Percentiles rank a stretch among this genome's conserved stretches.
Conservation (phyloP, 345 rosid species). For the Barbarea vulgaris region DNA sequence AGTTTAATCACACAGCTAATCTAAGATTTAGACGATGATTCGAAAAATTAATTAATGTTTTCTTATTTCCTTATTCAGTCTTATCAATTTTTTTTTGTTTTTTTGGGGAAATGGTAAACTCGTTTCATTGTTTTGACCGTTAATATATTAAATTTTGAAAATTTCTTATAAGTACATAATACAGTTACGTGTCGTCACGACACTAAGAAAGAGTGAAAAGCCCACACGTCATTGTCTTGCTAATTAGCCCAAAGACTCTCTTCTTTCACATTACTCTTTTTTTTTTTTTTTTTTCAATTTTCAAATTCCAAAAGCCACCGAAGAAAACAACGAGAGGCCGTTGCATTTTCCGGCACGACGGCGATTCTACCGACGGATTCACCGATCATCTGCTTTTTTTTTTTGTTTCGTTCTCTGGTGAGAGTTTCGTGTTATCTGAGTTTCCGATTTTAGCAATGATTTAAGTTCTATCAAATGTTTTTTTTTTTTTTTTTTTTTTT, state of each 20-base stretch:
- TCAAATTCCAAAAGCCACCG: slow-evolving; percentile 12
- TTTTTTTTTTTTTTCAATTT: too few species aligned
- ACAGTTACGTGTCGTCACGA: slow-evolving; percentile 31
- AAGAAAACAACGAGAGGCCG: background rate
- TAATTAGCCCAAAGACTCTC: background rate
- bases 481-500: too few species aligned
- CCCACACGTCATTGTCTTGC: slow-evolving; percentile 20
- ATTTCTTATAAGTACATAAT: background rate
- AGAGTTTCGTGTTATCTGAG: background rate
- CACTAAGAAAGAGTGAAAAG: background rate
- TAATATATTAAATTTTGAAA: background rate
- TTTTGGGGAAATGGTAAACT: background rate
- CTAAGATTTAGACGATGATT: background rate
- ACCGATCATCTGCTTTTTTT: slow-evolving; percentile 1
- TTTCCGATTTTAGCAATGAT: background rate
- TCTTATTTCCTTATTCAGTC: background rate
- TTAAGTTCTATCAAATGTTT: background rate
- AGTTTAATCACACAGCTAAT: background rate
- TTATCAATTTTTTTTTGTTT: background rate
- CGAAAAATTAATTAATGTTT: background rate
- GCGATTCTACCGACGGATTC: background rate
- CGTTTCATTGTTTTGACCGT: background rate
- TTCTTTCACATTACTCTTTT: background rate
- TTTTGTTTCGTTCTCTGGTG: background rate
- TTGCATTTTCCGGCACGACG: slow-evolving; percentile 18